phyloP scores from a whole-genome alignment of 306 rosid genomes.

The cucumber (Cucumis sativus) region Cucumber_9930_V3 NC_026660.2:28935501-28936000 shows the following conservation, averaged over 20 bases:
- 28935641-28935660: constrained; percentile 24
- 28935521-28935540: constrained; percentile 20
- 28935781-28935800: constrained; percentile 24
- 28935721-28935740: constrained; percentile 23
- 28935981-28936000: constrained; percentile 50
- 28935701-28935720: constrained; percentile 22
- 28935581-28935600: constrained; percentile 40
- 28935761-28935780: constrained; percentile 25
- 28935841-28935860: constrained; percentile 19
- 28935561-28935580: constrained; percentile 28
- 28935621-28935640: constrained; percentile 43
- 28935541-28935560: constrained; percentile 28
- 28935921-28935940: constrained; percentile 42
- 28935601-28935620: constrained; percentile 33
- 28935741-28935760: constrained; percentile 32
- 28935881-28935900: constrained; percentile 25
- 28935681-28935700: constrained; percentile 27
- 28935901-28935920: constrained; percentile 73
- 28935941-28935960: constrained; percentile 24
- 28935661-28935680: constrained; percentile 29
- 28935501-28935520: constrained; percentile 37
- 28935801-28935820: constrained; percentile 15
- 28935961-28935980: constrained; percentile 80
- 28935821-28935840: constrained; percentile 9
- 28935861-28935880: constrained; percentile 19